Conservation (phyloP, 306 rosid species). For the Fragaria ananassa region DNA sequence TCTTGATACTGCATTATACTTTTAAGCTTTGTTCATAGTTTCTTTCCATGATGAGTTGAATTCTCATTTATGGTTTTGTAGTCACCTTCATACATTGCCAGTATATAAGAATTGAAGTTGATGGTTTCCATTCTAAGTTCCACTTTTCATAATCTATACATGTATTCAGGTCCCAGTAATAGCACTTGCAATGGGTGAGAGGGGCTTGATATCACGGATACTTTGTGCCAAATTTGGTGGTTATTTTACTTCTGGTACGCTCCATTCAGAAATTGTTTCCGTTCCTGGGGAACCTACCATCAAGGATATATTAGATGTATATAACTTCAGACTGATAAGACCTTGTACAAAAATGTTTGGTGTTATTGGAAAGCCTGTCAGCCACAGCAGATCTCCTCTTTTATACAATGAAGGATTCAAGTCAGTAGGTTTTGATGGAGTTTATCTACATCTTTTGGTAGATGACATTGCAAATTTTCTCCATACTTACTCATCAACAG, state of each 20-base stretch:
- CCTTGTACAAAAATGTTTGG: slow-evolving; percentile 80
- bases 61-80: not conserved
- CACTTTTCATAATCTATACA: not conserved
- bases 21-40: not conserved
- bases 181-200: slow-evolving; percentile 90
- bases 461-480: slow-evolving; percentile 75
- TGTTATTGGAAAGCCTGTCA: slow-evolving; percentile 82
- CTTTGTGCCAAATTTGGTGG: slow-evolving; percentile 95
- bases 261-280: slow-evolving; percentile 67
- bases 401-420: slow-evolving; percentile 77
- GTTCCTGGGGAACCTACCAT: slow-evolving; percentile 95
- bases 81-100: not conserved
- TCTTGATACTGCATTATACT: not conserved
- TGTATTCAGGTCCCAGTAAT: slow-evolving; percentile 77
- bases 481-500: slow-evolving; percentile 65
- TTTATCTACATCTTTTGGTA: slow-evolving; percentile 75
- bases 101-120: not conserved
- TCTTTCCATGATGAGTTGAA: not conserved
- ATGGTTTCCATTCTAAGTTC: not conserved
- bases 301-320: slow-evolving; percentile 60
- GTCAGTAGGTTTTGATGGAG: slow-evolving; percentile 62
- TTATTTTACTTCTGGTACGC: slow-evolving; percentile 75
- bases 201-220: slow-evolving; percentile 72
- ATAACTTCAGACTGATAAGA: slow-evolving; percentile 30
- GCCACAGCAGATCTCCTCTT: slow-evolving; percentile 86